Conservation (phyloP, 2,329 filamentous ascomycete genomes). For the Emergomyces orientalis region DNA sequence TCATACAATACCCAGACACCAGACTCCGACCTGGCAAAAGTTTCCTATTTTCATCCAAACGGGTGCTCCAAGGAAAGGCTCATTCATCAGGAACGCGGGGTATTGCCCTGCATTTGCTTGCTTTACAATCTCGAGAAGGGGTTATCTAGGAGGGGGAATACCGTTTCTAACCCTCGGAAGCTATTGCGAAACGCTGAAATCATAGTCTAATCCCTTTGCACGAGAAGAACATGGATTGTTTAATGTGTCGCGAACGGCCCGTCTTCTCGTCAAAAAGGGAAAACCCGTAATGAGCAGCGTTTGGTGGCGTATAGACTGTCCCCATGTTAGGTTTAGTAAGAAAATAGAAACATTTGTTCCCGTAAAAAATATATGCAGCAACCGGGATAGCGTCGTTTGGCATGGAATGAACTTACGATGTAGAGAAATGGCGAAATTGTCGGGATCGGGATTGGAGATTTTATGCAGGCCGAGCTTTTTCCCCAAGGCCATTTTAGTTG, state of each 20-base stretch:
- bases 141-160: neutral
- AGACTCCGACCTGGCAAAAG: no score
- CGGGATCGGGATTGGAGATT: slow-evolving; percentile 62
- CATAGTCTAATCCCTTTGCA: slow-evolving; percentile 34
- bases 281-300: slow-evolving; percentile 74
- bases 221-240: slow-evolving; percentile 66
- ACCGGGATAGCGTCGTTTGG: neutral
- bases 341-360: neutral
- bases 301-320: slow-evolving; percentile 72
- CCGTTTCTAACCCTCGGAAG: neutral
- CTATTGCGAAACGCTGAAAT: neutral
- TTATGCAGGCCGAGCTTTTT: slow-evolving; percentile 68
- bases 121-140: neutral
- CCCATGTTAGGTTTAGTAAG: neutral
- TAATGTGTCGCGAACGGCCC: slow-evolving; percentile 61
- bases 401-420: slow-evolving; percentile 48
- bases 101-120: neutral
- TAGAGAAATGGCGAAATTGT: slow-evolving; percentile 71
- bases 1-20: no score
- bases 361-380: neutral
- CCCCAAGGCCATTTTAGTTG: neutral
- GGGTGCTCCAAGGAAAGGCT: neutral
- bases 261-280: slow-evolving; percentile 71
- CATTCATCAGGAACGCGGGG: neutral
- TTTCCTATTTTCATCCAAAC: neutral